phyloP scores from a whole-genome alignment of 805 yeast genomes.

The Pichia deserticola region DNA sequence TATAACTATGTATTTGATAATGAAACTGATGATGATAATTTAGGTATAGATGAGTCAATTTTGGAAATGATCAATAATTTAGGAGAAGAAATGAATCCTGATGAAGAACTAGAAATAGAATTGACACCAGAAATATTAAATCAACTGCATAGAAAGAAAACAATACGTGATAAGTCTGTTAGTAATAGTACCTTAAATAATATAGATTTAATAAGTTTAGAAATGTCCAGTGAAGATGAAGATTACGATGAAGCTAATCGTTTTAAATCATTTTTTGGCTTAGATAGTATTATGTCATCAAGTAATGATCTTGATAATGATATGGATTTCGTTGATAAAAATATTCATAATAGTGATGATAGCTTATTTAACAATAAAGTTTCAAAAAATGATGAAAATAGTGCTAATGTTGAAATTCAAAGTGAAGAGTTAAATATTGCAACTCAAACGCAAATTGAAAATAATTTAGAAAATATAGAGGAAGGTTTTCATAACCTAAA shows the following conservation, averaged over 20 bases:
- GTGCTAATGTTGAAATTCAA: not conserved
- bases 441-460: not conserved
- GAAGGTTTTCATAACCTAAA: not conserved
- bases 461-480: not conserved
- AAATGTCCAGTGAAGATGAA: constrained; percentile 7
- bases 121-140: not conserved
- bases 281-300: not conserved
- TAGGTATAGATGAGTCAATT: constrained; percentile 4
- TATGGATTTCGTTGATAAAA: too few species aligned
- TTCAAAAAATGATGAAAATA: not conserved
- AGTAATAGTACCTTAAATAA: not conserved
- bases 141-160: not conserved
- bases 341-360: not conserved
- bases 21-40: not conserved
- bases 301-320: not conserved
- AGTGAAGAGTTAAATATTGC: not conserved
- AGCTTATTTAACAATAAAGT: not conserved
- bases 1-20: not conserved
- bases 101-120: constrained; percentile 5
- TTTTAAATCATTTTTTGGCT: constrained; percentile 4
- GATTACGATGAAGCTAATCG: constrained; percentile 4
- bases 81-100: not conserved
- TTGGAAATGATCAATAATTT: constrained; percentile 3
- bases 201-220: constrained; percentile 1
- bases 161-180: not conserved